Conservation (phyloP, 768 basidiomycete genomes). For the Wakefieldia striispora region DNA sequence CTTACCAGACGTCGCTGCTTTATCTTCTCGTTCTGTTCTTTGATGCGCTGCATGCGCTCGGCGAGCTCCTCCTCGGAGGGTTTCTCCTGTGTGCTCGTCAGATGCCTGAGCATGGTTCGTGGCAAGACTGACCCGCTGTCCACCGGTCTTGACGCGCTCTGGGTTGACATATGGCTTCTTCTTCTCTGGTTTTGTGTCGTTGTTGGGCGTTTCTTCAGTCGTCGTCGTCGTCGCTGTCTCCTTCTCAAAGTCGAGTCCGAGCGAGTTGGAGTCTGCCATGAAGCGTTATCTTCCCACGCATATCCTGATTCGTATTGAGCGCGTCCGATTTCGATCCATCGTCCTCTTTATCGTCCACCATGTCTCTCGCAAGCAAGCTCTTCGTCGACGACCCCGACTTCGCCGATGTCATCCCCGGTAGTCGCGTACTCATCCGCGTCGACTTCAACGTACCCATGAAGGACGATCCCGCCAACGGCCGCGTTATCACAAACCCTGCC, state of each 20-base stretch:
- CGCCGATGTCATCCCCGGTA: slow-evolving; percentile 63
- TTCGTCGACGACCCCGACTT: slow-evolving; percentile 77
- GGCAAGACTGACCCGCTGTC: slow-evolving; percentile 55
- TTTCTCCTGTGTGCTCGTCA: slow-evolving; percentile 54
- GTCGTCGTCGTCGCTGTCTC: slow-evolving; percentile 10
- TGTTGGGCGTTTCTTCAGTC: slow-evolving; percentile 7
- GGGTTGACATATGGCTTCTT: slow-evolving; percentile 78
- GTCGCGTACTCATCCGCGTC: slow-evolving; percentile 90
- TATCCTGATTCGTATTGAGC: slow-evolving; percentile 13
- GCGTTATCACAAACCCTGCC: slow-evolving; percentile 95
- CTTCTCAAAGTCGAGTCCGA: slow-evolving; percentile 68
- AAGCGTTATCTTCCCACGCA: slow-evolving; percentile 24
- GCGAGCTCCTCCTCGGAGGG: slow-evolving; percentile 63
- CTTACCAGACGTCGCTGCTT: slow-evolving; percentile 64
- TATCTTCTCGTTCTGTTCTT: slow-evolving; percentile 74
- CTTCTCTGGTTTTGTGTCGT: slow-evolving; percentile 42
- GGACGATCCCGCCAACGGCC: slow-evolving; percentile 63
- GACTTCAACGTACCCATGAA: slow-evolving; percentile 96
- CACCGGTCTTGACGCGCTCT: slow-evolving; percentile 83
- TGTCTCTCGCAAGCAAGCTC: slow-evolving; percentile 96
- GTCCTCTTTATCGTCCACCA: slow-evolving; percentile 36
- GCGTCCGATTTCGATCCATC: neutral
- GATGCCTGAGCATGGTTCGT: neutral
- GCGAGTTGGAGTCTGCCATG: slow-evolving; percentile 56
- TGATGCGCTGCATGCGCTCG: slow-evolving; percentile 67